Evolutionary conservation across 139 green algal species (phyloP), one percentile per base, ranked within the genome.

Genomic region (Chlorella sorokiniana): DNA sequence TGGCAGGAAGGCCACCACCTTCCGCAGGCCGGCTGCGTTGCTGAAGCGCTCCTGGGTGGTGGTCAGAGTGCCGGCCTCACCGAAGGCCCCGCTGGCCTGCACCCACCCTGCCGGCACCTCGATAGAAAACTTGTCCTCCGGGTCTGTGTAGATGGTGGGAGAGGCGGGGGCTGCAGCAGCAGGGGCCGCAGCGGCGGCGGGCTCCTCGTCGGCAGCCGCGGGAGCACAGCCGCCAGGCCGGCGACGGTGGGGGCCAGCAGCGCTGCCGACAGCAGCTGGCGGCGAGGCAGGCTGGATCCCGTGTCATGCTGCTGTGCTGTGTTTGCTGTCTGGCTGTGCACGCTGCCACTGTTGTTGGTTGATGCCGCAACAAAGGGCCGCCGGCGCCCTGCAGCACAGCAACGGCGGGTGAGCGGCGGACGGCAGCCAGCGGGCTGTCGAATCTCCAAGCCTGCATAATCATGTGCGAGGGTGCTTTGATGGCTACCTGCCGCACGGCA

Each of bases 21-120:
- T 65, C 38, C 79, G 48, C 63, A 88, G 37, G 29, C 84, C 84
- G 7, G 84, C 84, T 16, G 62, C 54, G 59, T 88, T 88, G 37
- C 40, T 64, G 54, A 88, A 86, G 29, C 84, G 73, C 10, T 52
- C 73, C 59, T 79, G 59, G 22, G 20, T 44, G 25, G 11, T 63
- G 9, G 63, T 74, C 40, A 82, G 77, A 1, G 63, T 82, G 63
- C 73, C 52, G 27, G 62, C 73, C 4, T 69, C 20, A 6, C 73
- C 73, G 51, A 79, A 42, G 7, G 69, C 56, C 23, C 72, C 72
- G n/a, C 29, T 45, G 64, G 75, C 84, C 37, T 61, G 37, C n/a
- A 64, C 77, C 74, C 75, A 76, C 18, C 73, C 77, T 35, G 76
- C 35, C 2, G 82, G 73, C 41, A 82, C 59, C 0, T 33, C 33